These are phyloP conservation scores for Saccharomyces hybrid DNA, from an alignment of 1,139 yeast genomes.

Conservation along the genomic window DNA sequence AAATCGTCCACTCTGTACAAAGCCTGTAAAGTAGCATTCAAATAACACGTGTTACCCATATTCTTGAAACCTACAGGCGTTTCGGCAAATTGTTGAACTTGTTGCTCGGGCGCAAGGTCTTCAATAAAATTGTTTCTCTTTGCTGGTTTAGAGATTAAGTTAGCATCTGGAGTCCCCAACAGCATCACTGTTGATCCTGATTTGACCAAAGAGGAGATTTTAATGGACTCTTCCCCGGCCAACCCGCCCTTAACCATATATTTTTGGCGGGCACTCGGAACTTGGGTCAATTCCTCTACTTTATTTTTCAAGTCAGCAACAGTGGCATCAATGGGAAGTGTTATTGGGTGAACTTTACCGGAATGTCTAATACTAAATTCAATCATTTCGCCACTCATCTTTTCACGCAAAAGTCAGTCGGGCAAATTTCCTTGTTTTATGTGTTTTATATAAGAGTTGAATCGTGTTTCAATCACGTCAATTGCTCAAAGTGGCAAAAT, in stretches of 20 bases:
- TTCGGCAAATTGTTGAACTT: constrained; percentile 35
- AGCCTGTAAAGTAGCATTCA: constrained; percentile 84
- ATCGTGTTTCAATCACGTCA: not conserved
- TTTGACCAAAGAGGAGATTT: constrained; percentile 38
- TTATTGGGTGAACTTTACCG: constrained; percentile 72
- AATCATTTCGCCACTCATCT: not conserved
- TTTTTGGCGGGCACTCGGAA: constrained; percentile 84
- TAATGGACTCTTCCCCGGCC: constrained; percentile 52
- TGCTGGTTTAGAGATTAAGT: constrained; percentile 54
- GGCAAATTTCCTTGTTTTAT: not conserved
- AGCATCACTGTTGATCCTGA: constrained; percentile 73
- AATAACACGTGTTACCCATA: constrained; percentile 91
- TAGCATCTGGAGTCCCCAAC: constrained; percentile 79
- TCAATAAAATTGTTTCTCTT: constrained; percentile 57
- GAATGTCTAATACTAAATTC: constrained; percentile 59
- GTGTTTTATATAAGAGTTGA: not conserved
- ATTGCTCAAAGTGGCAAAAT: not conserved
- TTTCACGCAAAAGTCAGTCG: not conserved
- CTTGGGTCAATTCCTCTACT: constrained; percentile 66
- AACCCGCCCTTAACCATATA: constrained; percentile 83
- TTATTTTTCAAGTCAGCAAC: constrained; percentile 66
- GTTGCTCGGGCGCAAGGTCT: constrained; percentile 45
- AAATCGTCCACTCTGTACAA: constrained; percentile 47
- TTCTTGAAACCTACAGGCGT: constrained; percentile 81
- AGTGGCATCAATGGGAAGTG: constrained; percentile 46